Conservation (phyloP, 179 eudicot genomes). For the Patellifolia procumbens region DNA sequence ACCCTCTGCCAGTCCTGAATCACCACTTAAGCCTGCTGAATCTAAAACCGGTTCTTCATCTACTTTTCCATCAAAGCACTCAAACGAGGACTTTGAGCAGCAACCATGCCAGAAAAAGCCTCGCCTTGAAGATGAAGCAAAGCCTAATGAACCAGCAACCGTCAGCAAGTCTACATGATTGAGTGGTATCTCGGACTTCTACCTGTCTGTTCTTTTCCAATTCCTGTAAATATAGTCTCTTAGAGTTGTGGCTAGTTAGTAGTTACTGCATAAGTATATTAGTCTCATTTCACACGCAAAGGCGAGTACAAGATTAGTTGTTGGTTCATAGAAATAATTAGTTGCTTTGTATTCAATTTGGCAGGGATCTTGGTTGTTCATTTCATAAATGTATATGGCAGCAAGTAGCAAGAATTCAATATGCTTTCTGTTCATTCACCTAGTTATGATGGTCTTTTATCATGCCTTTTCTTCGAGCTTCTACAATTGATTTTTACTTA, state of each 20-base stretch:
- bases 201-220: not conserved
- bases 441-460: no score
- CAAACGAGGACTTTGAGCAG: conserved; percentile 22
- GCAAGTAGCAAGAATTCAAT: no score
- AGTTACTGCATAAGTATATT: not conserved
- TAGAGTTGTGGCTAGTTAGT: not conserved
- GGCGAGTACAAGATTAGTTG: no score
- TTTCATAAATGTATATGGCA: no score
- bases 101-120: conserved; percentile 33
- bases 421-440: not conserved
- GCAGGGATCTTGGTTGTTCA: no score
- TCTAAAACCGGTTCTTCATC: conserved; percentile 33
- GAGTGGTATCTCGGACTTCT: not conserved
- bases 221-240: conserved; percentile 12
- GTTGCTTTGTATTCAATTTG: no score
- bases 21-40: conserved; percentile 30
- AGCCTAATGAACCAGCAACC: conserved; percentile 19
- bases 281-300: no score
- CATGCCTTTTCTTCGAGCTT: not conserved
- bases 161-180: conserved; percentile 21
- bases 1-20: conserved; percentile 19
- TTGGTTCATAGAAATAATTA: no score
- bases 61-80: conserved; percentile 26
- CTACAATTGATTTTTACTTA: no score
- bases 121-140: conserved; percentile 21